Conservation (phyloP, 2,329 filamentous ascomycete genomes). For the Pleurostoma richardsiae region DNA sequence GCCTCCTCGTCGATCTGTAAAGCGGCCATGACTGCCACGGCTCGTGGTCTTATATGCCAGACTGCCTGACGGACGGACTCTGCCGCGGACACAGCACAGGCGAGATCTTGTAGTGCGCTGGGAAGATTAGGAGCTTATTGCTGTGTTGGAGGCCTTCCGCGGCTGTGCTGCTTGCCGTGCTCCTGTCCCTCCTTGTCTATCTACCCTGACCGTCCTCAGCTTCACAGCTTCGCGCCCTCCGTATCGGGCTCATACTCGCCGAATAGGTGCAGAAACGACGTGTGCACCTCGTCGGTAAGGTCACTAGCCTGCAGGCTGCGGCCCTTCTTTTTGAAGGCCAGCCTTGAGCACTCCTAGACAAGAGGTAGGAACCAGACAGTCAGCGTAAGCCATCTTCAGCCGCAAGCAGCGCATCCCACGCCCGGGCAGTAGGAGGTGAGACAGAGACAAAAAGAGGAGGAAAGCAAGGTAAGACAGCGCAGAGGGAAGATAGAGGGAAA, state of each 20-base stretch:
- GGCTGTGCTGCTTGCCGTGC: no score
- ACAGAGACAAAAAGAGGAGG: not conserved
- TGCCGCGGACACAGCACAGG: no score
- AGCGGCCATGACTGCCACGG: no score
- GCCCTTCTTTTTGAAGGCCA: constrained; percentile 82
- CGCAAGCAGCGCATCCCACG: not conserved
- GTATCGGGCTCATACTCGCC: constrained; percentile 57
- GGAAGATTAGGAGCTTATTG: no score
- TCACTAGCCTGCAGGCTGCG: constrained; percentile 89
- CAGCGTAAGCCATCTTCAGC: no score
- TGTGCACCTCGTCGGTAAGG: constrained; percentile 83
- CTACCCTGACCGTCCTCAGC: not conserved
- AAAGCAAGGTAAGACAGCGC: not conserved
- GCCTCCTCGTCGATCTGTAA: no score
- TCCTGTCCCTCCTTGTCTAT: no score
- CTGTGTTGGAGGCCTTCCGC: no score
- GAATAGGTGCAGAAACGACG: constrained; percentile 73
- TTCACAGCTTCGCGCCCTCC: constrained; percentile 26
- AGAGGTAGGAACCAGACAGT: no score
- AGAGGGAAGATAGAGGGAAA: not conserved
- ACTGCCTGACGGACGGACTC: no score
- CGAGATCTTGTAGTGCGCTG: no score
- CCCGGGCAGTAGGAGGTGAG: not conserved
- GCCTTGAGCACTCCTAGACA: constrained; percentile 69
- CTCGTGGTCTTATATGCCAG: no score